A percentile compares a stretch with the other conserved stretches of the same genome.
Evolutionary conservation across 306 rosid genomes (phyloP).

Genomic region (Inga laurina): DNA sequence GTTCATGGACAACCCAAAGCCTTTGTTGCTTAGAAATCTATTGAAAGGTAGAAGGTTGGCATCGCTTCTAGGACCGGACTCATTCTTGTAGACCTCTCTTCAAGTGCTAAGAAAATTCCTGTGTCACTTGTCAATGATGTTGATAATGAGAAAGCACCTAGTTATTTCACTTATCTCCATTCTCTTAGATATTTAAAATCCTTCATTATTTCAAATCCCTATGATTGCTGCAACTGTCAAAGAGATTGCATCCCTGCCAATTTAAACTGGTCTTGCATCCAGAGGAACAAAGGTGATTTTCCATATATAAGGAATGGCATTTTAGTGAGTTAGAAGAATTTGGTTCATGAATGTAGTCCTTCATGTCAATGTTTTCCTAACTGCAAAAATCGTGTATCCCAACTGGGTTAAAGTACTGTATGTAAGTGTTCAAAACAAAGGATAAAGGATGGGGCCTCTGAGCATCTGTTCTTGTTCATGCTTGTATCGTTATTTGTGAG

Average conservation of each 20-base stretch:
- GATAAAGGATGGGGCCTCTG: constrained; percentile 77
- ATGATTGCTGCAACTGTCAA: constrained; percentile 51
- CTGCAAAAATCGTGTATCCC: constrained; percentile 65
- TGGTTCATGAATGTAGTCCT: constrained; percentile 72
- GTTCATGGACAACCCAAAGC: constrained; percentile 59
- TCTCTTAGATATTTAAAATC: constrained; percentile 60
- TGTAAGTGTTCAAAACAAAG: constrained; percentile 69
- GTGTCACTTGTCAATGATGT: constrained; percentile 70
- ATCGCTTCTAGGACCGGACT: constrained; percentile 56
- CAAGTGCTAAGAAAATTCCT: constrained; percentile 62
- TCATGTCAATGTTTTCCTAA: constrained; percentile 63
- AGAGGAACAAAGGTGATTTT: constrained; percentile 59
- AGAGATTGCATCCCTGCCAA: constrained; percentile 61
- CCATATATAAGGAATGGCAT: constrained; percentile 53
- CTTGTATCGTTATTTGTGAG: constrained; percentile 65
- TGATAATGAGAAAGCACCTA: constrained; percentile 59
- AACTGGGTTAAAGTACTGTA: constrained; percentile 56
- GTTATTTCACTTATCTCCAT: constrained; percentile 61
- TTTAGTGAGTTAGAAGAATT: constrained; percentile 52
- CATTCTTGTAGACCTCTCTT: constrained; percentile 63
- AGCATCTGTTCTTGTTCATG: constrained; percentile 64
- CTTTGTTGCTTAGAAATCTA: constrained; percentile 51
- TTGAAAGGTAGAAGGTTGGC: constrained; percentile 60
- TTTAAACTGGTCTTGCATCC: constrained; percentile 62
- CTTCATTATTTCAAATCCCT: constrained; percentile 48